A percentile compares a stretch with the other conserved stretches of the same genome.
These are phyloP conservation scores for Colletotrichum plurivorum DNA, from an alignment of 2,329 filamentous ascomycete genomes.

Conservation along the genomic window DNA sequence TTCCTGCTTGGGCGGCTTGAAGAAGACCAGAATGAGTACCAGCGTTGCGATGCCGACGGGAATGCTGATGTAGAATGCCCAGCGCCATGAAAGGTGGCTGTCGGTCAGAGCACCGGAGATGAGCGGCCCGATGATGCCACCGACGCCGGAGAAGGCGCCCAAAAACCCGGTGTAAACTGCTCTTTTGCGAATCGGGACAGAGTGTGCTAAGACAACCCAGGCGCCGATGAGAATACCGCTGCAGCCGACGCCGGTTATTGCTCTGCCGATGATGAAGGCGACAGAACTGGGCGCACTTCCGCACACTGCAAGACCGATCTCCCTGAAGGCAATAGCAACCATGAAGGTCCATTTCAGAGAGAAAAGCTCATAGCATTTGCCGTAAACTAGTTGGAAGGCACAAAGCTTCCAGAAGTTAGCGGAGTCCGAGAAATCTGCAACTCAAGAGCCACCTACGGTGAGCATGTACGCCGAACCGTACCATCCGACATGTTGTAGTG, in stretches of 20 bases:
- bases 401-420: slow-evolving; percentile 42
- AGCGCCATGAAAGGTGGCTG: slow-evolving; percentile 50
- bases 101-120: slow-evolving; percentile 48
- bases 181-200: slow-evolving; percentile 50
- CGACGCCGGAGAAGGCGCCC: slow-evolving; percentile 55
- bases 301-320: slow-evolving; percentile 45
- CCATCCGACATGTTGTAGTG: slow-evolving; percentile 68
- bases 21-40: slow-evolving; percentile 47
- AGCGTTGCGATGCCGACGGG: slow-evolving; percentile 45
- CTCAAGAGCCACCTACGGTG: slow-evolving; percentile 50
- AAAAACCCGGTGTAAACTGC: slow-evolving; percentile 55
- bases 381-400: slow-evolving; percentile 47
- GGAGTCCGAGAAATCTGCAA: not conserved
- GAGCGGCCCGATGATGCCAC: slow-evolving; percentile 45
- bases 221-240: slow-evolving; percentile 53
- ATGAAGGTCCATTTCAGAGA: slow-evolving; percentile 47
- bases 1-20: slow-evolving; percentile 25
- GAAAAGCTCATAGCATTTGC: slow-evolving; percentile 49
- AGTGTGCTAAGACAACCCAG: slow-evolving; percentile 55
- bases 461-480: slow-evolving; percentile 64
- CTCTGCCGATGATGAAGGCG: slow-evolving; percentile 54
- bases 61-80: slow-evolving; percentile 48
- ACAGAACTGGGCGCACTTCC: slow-evolving; percentile 48
- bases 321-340: slow-evolving; percentile 43
- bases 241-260: slow-evolving; percentile 53